Conservation (phyloP, 352 stramenopile genomes). For the Globisporangium emineosum region DNA sequence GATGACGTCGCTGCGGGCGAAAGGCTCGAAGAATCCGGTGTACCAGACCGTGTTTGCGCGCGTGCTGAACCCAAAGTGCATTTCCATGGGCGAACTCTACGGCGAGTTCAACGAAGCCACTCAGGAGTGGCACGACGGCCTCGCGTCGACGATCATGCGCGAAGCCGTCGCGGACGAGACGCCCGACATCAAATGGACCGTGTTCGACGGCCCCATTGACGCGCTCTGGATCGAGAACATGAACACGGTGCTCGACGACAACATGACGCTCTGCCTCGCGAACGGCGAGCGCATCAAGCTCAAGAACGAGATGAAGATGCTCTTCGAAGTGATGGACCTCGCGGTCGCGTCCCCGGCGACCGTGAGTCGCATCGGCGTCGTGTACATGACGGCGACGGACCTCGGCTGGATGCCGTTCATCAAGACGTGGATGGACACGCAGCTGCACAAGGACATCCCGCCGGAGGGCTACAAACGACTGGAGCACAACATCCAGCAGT, state of each 20-base stretch:
- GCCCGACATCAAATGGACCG: constrained; percentile 81
- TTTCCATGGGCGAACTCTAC: constrained; percentile 82
- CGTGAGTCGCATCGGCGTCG: constrained; percentile 73
- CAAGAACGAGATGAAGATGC: constrained; percentile 90
- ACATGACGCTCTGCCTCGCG: constrained; percentile 93
- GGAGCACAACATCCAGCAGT: constrained; percentile 43
- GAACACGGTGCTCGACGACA: constrained; percentile 95
- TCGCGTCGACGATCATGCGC: constrained; percentile 79
- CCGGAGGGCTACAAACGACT: constrained; percentile 36
- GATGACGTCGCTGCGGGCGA: constrained; percentile 78
- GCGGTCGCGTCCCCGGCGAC: constrained; percentile 89
- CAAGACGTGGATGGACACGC: constrained; percentile 84
- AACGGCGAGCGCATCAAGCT: constrained; percentile 93
- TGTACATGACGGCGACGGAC: constrained; percentile 82
- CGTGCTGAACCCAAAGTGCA: constrained; percentile 87
- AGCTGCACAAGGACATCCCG: constrained; percentile 44
- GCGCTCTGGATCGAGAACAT: too few relatives aligned
- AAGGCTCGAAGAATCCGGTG: constrained; percentile 64
- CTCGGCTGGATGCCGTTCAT: constrained; percentile 90
- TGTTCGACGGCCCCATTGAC: constrained; percentile 95
- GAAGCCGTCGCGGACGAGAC: constrained; percentile 69
- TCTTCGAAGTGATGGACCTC: constrained; percentile 94
- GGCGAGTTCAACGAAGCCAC: constrained; percentile 89
- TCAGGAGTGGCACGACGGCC: constrained; percentile 85
- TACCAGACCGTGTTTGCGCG: constrained; percentile 73